These are phyloP conservation scores for Usnea hakonensis DNA, from an alignment of 495 filamentous ascomycete species.

Conservation along the genomic window DNA sequence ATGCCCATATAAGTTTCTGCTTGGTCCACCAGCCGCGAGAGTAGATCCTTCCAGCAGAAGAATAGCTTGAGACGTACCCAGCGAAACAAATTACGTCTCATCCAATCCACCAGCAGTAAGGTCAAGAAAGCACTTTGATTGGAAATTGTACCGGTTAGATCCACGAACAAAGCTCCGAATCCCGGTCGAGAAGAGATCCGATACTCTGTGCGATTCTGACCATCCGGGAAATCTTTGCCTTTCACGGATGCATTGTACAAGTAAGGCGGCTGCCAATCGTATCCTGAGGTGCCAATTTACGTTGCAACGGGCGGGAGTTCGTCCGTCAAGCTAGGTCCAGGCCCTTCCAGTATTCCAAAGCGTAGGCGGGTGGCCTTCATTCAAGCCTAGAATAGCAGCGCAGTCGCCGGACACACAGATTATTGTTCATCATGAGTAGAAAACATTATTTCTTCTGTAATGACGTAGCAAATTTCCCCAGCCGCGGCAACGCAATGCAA, in stretches of 20 bases:
- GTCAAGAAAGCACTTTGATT: background rate
- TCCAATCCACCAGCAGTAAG: background rate
- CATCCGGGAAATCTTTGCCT: slow-evolving; percentile 1
- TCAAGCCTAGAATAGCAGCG: background rate
- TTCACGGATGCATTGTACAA: background rate
- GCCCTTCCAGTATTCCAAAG: background rate
- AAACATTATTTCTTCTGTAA: background rate
- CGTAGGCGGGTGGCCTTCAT: background rate
- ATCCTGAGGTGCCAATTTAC: background rate
- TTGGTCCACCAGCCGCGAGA: background rate
- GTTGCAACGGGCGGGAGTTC: background rate
- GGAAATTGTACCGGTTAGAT: background rate
- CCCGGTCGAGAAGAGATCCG: background rate
- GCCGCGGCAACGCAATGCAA: background rate
- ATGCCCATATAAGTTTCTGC: background rate
- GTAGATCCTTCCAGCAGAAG: background rate
- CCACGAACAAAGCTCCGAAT: background rate
- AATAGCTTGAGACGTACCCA: background rate
- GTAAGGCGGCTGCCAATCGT: background rate
- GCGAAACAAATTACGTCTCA: background rate
- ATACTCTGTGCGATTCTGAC: background rate
- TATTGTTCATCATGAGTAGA: background rate
- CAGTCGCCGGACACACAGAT: background rate
- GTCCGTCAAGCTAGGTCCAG: background rate
- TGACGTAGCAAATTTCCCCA: background rate